Evolutionary conservation across 2,329 filamentous ascomycete genomes (phyloP), one percentile per base, ranked within the genome.

Genomic region (Cladosporium austrohemisphaericum): DNA sequence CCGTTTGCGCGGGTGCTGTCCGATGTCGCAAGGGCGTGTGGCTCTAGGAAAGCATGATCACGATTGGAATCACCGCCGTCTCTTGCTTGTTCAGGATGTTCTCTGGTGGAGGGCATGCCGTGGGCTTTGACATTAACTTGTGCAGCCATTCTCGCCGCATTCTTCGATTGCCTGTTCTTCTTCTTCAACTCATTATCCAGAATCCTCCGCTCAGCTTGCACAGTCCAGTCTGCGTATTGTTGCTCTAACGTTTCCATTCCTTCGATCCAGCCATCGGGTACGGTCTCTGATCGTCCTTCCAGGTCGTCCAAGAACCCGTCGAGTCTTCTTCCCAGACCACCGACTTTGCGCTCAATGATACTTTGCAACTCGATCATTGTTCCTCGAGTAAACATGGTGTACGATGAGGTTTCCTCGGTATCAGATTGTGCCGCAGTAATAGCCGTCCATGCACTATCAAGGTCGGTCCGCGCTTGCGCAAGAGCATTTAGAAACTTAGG

Each of bases 191-290:
- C 81, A 18, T 81, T 78, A 57, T 88, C 81, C 41, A 84, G 75
- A n/a, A 91, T 77, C 59, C 79, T 84, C 52, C 78, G 78, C 62
- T 94, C 88, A 25, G 87, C 90, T 40, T 84, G 78, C 40, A 85
- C 83, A 35, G 84, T 81, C 93, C 93, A 98, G 19, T 83, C 78
- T 6, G 83, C 80, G 67, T 92, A 95, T 23, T 84, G 79, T 9
- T 77, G 74, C 66, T 98, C 93, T 4, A 94, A 74, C 0, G 71
- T 69, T 65, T 97, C 93, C 71, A 97, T 85, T 4, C 84, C 79
- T 59, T 95, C 88, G 49, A 97, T 81, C 93, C 92, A 98, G 22
- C 73, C 66, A 32, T 94, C 86, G 0, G 93, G 93, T 8, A 98
- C 72, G 0, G 86, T 88, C 61, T 98, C 93, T 35, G 85, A 77